Evolutionary conservation across 2,329 filamentous ascomycete genomes (phyloP).

Genomic region (Aspergillus persii): DNA sequence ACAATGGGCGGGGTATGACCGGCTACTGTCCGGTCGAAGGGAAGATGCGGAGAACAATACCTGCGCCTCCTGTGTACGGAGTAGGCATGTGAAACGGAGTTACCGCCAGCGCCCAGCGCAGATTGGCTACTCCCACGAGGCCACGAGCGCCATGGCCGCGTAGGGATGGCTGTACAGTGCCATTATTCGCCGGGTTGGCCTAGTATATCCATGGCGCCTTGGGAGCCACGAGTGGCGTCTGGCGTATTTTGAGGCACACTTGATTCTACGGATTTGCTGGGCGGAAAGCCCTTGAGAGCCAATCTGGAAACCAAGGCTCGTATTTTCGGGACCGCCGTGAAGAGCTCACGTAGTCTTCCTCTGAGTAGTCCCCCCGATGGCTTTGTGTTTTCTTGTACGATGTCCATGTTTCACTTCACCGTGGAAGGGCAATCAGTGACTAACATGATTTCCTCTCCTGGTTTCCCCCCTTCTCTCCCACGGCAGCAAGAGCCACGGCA

Average conservation of each 20-base stretch:
- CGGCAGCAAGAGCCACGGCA: no score
- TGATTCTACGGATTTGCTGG: not conserved
- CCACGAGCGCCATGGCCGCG: conserved; percentile 1
- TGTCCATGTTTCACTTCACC: not conserved
- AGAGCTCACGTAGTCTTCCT: not conserved
- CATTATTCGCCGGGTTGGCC: not conserved
- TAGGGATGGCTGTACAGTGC: not conserved
- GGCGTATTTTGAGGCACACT: not conserved
- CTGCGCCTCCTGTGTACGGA: not conserved
- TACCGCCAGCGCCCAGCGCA: no score
- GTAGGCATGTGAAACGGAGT: no score
- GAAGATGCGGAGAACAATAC: no score
- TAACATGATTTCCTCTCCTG: no score
- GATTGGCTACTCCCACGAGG: not conserved
- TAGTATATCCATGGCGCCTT: not conserved
- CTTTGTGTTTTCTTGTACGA: not conserved
- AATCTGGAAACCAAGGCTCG: not conserved
- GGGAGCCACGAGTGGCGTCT: not conserved
- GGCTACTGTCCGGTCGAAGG: not conserved
- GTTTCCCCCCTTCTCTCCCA: no score
- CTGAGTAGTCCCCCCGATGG: not conserved
- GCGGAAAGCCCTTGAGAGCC: not conserved
- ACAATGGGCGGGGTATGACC: not conserved
- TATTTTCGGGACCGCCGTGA: not conserved
- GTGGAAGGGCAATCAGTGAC: no score